Percentiles rank a stretch among this genome's conserved stretches.
phyloP scores from a whole-genome alignment of 371 early-diverging fungal genomes.

The Apophysomyces sp. region DNA sequence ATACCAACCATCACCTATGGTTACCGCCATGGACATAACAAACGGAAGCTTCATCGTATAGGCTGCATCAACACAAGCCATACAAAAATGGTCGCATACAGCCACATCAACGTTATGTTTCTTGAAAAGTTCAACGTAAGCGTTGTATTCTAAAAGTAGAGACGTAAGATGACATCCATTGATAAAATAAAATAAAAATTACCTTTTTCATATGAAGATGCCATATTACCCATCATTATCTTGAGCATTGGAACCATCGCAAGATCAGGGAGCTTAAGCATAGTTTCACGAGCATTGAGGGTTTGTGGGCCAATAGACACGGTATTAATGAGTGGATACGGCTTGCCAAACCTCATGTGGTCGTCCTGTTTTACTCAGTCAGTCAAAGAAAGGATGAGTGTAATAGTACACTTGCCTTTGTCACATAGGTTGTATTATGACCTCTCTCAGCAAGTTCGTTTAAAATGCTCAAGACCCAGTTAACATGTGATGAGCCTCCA shows the following conservation, averaged over 20 bases:
- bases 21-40: neutral
- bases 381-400: neutral
- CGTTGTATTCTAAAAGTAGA: neutral
- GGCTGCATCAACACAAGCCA: conserved; percentile 9
- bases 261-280: neutral
- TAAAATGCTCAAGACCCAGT: conserved; percentile 5
- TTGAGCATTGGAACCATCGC: neutral
- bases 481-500: conserved; percentile 13
- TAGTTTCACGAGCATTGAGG: neutral
- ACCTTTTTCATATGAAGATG: neutral
- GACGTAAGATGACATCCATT: neutral
- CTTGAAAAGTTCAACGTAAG: neutral
- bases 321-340: conserved; percentile 12
- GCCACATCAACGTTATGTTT: conserved; percentile 3
- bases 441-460: conserved; percentile 8
- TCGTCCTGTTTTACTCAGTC: conserved; percentile 13
- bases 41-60: conserved; percentile 1
- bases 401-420: neutral
- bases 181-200: neutral
- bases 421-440: conserved; percentile 4
- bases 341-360: conserved; percentile 12
- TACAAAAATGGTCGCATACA: conserved; percentile 9
- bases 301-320: conserved; percentile 8
- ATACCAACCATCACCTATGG: neutral
- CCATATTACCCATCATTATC: neutral